Percentiles rank a stretch among this genome's conserved stretches.
Evolutionary conservation across 1,284 basidiomycete genomes (phyloP).

Genomic region (Ustilago crameri): DNA sequence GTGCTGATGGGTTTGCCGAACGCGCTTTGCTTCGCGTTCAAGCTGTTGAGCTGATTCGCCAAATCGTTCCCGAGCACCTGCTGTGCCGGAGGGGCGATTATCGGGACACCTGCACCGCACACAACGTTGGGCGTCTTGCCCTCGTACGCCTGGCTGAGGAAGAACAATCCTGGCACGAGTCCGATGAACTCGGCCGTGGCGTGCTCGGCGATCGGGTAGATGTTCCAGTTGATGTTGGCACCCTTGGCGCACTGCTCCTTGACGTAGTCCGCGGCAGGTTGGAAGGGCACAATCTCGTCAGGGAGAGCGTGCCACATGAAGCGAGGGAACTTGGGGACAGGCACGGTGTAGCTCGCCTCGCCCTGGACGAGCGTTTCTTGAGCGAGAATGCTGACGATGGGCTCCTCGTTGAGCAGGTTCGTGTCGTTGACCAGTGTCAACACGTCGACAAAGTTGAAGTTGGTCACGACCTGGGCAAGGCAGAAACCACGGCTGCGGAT

Average conservation of each 20-base stretch:
- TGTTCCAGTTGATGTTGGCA: slow-evolving; percentile 53
- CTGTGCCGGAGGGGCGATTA: slow-evolving; percentile 14
- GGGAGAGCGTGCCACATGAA: slow-evolving; percentile 56
- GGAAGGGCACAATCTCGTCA: slow-evolving; percentile 63
- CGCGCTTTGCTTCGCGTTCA: slow-evolving; percentile 15
- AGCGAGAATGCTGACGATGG: slow-evolving; percentile 21
- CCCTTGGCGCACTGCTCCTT: slow-evolving; percentile 58
- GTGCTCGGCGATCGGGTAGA: slow-evolving; percentile 48
- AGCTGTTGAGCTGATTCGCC: slow-evolving; percentile 18
- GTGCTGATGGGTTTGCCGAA: slow-evolving; percentile 17
- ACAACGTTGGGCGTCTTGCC: slow-evolving; percentile 32
- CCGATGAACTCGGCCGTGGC: slow-evolving; percentile 39
- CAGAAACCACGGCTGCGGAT: slow-evolving; percentile 34
- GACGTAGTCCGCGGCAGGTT: slow-evolving; percentile 48
- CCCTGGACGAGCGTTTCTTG: slow-evolving; percentile 44
- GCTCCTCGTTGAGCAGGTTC: slow-evolving; percentile 41
- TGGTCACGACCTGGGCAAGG: slow-evolving; percentile 22
- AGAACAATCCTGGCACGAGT: slow-evolving; percentile 34
- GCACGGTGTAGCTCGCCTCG: slow-evolving; percentile 23
- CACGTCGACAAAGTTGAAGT: slow-evolving; percentile 32
- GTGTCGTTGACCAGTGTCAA: slow-evolving; percentile 41
- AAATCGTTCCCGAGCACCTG: slow-evolving; percentile 29
- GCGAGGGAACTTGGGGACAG: slow-evolving; percentile 55
- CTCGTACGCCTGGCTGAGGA: slow-evolving; percentile 35
- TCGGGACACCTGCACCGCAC: slow-evolving; percentile 28